phyloP scores from a whole-genome alignment of 2,329 filamentous ascomycete species.

The Phaeosphaeriaceae sp. region DNA sequence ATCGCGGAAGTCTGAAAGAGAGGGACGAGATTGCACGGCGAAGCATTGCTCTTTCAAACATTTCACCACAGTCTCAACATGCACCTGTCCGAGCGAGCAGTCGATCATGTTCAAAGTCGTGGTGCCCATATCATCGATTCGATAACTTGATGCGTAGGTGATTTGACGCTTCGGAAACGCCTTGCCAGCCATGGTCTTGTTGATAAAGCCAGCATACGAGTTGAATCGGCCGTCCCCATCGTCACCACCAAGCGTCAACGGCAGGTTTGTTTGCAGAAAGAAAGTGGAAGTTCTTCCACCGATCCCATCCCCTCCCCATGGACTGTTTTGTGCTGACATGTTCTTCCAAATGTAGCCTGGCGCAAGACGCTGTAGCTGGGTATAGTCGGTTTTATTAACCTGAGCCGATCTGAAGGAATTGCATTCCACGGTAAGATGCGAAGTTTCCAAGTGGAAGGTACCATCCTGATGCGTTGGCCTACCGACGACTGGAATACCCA shows the following conservation, averaged over 20 bases:
- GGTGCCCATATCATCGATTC: neutral
- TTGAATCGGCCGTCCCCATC: slow-evolving; percentile 4
- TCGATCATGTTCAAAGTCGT: slow-evolving; percentile 20
- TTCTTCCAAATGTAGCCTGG: slow-evolving; percentile 26
- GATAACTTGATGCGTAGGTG: slow-evolving; percentile 8
- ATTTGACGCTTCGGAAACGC: slow-evolving; percentile 3
- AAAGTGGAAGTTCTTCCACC: slow-evolving; percentile 6
- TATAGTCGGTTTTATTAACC: slow-evolving; percentile 11
- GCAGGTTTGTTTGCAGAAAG: slow-evolving; percentile 6
- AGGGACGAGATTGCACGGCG: slow-evolving; percentile 21
- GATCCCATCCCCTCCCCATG: slow-evolving; percentile 6
- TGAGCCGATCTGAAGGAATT: slow-evolving; percentile 6
- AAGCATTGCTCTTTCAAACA: slow-evolving; percentile 23
- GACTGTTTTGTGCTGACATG: slow-evolving; percentile 3
- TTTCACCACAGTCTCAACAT: slow-evolving; percentile 30
- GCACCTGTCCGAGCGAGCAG: slow-evolving; percentile 28
- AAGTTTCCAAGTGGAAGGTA: slow-evolving; percentile 30
- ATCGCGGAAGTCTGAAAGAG: slow-evolving; percentile 22
- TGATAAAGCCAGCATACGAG: slow-evolving; percentile 4
- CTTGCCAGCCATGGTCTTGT: slow-evolving; percentile 3
- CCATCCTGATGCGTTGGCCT: slow-evolving; percentile 5
- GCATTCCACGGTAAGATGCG: slow-evolving; percentile 30
- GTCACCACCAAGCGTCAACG: neutral
- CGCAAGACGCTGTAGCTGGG: slow-evolving; percentile 21
- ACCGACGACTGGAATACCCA: slow-evolving; percentile 36